These are phyloP conservation scores for Aspergillus sergii DNA, from an alignment of 2,329 filamentous ascomycete species.

Conservation along the genomic window DNA sequence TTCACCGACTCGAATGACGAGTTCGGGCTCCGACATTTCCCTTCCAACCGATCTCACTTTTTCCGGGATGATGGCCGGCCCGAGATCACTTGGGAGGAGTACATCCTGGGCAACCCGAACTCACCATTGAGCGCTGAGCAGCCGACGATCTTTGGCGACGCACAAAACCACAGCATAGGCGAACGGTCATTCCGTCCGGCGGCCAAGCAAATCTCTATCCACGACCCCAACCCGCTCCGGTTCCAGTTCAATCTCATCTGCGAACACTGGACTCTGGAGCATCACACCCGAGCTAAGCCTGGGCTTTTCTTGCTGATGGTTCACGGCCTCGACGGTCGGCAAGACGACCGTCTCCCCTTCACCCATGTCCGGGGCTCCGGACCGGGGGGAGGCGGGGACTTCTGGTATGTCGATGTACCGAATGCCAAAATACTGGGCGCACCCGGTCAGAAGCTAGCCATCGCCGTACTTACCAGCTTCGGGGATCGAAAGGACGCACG, in stretches of 20 bases:
- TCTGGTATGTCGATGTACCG: slow-evolving; percentile 78
- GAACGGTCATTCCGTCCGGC: slow-evolving; percentile 64
- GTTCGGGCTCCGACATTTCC: slow-evolving; percentile 82
- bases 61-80: slow-evolving; percentile 71
- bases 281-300: slow-evolving; percentile 61
- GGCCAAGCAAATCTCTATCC: slow-evolving; percentile 62
- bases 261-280: slow-evolving; percentile 76
- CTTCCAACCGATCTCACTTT: slow-evolving; percentile 67
- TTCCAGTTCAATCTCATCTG: slow-evolving; percentile 83
- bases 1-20: slow-evolving; percentile 72
- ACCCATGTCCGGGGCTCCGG: slow-evolving; percentile 49
- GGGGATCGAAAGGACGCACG: slow-evolving; percentile 53
- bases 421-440: slow-evolving; percentile 65
- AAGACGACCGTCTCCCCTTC: slow-evolving; percentile 70
- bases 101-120: slow-evolving; percentile 65
- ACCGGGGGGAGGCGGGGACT: slow-evolving; percentile 67
- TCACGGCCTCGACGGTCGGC: slow-evolving; percentile 66
- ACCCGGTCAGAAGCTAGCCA: slow-evolving; percentile 67
- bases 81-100: slow-evolving; percentile 76
- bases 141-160: slow-evolving; percentile 51
- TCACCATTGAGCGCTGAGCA: slow-evolving; percentile 46
- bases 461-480: slow-evolving; percentile 64
- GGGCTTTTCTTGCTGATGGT: slow-evolving; percentile 71
- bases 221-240: slow-evolving; percentile 61
- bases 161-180: slow-evolving; percentile 54